Percentiles rank a stretch among this genome's conserved stretches.
Conservation (phyloP, 2,329 filamentous ascomycete species). For the Fusarium pseudocircinatum region DNA sequence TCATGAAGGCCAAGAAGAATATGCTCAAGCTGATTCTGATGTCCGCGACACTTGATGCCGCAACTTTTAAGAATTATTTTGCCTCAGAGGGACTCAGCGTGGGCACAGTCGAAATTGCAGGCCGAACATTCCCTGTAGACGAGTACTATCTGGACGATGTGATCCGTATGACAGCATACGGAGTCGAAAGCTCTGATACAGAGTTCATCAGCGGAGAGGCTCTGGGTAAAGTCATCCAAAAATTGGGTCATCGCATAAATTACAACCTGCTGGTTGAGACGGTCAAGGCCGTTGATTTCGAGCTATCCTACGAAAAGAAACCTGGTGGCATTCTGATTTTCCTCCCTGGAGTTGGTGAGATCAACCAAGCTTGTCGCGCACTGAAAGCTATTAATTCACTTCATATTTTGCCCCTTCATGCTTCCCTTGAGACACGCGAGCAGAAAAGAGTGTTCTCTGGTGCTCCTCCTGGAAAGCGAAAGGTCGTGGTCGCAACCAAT, state of each 20-base stretch:
- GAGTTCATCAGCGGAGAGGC: conserved; percentile 60
- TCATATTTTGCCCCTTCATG: conserved; percentile 88
- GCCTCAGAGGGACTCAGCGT: conserved; percentile 75
- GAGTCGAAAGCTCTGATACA: conserved; percentile 58
- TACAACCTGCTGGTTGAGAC: conserved; percentile 86
- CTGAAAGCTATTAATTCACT: conserved; percentile 70
- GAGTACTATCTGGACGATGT: conserved; percentile 91
- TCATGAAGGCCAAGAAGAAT: conserved; percentile 85
- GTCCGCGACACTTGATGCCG: conserved; percentile 93
- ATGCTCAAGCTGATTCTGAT: conserved; percentile 94
- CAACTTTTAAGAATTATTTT: conserved; percentile 69
- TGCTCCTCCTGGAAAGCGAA: conserved; percentile 82
- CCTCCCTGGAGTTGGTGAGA: conserved; percentile 90
- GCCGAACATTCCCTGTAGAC: conserved; percentile 89
- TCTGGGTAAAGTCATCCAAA: conserved; percentile 76
- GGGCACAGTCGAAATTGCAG: conserved; percentile 83
- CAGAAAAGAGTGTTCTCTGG: conserved; percentile 86
- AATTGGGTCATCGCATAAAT: conserved; percentile 85
- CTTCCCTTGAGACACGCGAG: conserved; percentile 87
- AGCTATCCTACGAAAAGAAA: conserved; percentile 72
- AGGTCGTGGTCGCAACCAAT: conserved; percentile 94
- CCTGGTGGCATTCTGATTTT: conserved; percentile 92
- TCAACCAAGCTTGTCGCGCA: conserved; percentile 82
- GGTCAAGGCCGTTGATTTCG: conserved; percentile 81
- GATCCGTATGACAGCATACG: conserved; percentile 84